Evolutionary conservation across 208 protist genomes (phyloP).

Genomic region (Trichomonas vaginalis): DNA sequence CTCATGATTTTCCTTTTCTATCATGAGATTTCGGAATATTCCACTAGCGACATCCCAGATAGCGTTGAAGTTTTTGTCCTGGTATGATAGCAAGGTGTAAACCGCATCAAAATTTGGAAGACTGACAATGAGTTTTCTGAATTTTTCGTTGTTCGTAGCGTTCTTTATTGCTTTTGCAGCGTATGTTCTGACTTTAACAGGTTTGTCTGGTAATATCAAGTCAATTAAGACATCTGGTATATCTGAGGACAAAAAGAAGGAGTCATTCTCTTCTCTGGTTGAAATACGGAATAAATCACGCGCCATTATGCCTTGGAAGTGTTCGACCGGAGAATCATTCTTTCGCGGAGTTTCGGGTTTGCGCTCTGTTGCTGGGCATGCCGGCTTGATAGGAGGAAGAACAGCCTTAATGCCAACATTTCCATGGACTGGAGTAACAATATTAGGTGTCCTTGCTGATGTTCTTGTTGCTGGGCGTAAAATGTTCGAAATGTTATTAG

Average conservation of each 20-base stretch:
- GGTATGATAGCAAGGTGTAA: background rate
- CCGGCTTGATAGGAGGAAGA: background rate
- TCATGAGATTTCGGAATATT: background rate
- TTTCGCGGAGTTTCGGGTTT: background rate
- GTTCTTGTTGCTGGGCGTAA: background rate
- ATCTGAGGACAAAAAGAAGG: background rate
- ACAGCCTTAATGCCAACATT: background rate
- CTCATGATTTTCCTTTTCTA: background rate
- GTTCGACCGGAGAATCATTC: background rate
- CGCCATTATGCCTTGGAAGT: background rate
- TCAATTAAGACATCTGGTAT: background rate
- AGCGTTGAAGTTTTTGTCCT: background rate
- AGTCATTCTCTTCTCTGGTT: background rate
- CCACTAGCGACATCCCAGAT: too few species aligned
- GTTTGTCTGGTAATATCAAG: background rate
- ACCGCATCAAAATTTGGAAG: background rate
- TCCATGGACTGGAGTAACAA: background rate
- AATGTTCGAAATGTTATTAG: background rate
- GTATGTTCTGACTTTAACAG: background rate
- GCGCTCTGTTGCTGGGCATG: background rate
- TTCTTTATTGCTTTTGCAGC: background rate
- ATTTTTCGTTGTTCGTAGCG: background rate
- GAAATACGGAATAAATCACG: background rate
- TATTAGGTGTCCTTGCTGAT: background rate
- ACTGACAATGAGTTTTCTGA: background rate